A percentile compares a stretch with the other conserved stretches of the same genome.
These are phyloP conservation scores for Macadamia tetraphylla DNA, from an alignment of 164 flowering plant genomes.

Conservation along the genomic window DNA sequence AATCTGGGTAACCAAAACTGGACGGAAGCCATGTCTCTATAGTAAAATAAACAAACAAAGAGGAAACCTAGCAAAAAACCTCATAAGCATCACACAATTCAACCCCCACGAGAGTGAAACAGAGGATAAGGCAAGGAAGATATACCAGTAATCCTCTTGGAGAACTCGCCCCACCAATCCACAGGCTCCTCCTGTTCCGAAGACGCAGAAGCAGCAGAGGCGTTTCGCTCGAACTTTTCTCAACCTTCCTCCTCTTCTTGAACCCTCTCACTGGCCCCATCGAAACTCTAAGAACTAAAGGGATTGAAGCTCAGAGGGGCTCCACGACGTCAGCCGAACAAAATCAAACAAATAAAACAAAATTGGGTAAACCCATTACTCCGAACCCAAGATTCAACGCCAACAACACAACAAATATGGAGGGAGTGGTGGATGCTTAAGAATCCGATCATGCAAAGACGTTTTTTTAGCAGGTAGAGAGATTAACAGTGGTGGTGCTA, in stretches of 20 bases:
- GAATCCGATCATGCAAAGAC: slow-evolving; percentile 27
- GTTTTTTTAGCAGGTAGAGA: no score
- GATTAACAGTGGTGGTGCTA: no score
- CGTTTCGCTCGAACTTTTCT: slow-evolving; percentile 25
- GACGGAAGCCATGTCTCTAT: slow-evolving; percentile 9
- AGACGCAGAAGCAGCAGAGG: slow-evolving; percentile 24
- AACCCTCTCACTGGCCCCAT: slow-evolving; percentile 60
- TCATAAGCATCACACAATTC: slow-evolving; percentile 7
- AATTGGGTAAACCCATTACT: slow-evolving; percentile 22
- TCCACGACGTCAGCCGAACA: slow-evolving; percentile 10
- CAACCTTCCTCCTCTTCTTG: slow-evolving; percentile 42
- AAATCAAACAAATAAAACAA: slow-evolving; percentile 1
- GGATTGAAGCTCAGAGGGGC: slow-evolving; percentile 8
- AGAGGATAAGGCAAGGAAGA: not conserved
- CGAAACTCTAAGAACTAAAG: slow-evolving; percentile 21
- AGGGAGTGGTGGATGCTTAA: not conserved
- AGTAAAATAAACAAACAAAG: slow-evolving; percentile 4
- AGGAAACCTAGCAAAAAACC: slow-evolving; percentile 13
- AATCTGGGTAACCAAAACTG: slow-evolving; percentile 10
- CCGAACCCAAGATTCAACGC: slow-evolving; percentile 12
- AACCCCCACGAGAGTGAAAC: slow-evolving; percentile 11
- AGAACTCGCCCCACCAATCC: slow-evolving; percentile 70
- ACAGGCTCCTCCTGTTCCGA: slow-evolving; percentile 33
- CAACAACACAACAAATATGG: slow-evolving; percentile 10
- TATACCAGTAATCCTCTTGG: slow-evolving; percentile 46